A percentile compares a stretch with the other conserved stretches of the same genome.
Conservation (phyloP, 2,329 filamentous ascomycete genomes). For the Pyricularia sp. region DNA sequence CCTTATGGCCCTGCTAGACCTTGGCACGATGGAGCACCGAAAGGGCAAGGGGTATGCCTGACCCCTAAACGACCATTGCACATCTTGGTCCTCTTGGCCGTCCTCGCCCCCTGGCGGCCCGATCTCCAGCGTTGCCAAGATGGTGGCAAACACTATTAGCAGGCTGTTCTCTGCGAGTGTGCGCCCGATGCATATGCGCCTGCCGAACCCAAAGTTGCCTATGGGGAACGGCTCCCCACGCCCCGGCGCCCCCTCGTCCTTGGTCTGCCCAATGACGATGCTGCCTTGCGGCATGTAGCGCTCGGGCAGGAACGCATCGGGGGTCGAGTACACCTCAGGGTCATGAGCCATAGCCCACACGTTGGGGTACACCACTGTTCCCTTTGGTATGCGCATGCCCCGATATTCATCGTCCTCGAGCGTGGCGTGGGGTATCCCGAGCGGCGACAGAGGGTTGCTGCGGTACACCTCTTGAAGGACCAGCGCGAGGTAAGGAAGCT, state of each 20-base stretch:
- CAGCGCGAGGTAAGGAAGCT: slow-evolving; percentile 25
- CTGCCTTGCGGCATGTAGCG: slow-evolving; percentile 14
- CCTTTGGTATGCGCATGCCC: slow-evolving; percentile 34
- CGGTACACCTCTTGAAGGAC: slow-evolving; percentile 26
- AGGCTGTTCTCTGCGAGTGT: slow-evolving; percentile 40
- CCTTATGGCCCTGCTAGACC: neutral
- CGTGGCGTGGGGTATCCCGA: slow-evolving; percentile 29
- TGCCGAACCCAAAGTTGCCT: slow-evolving; percentile 31
- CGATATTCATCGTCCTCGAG: slow-evolving; percentile 29
- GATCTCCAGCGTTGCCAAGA: slow-evolving; percentile 20
- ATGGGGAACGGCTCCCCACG: slow-evolving; percentile 19
- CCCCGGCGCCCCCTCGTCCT: slow-evolving; percentile 1
- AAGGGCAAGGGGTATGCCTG: slow-evolving; percentile 11
- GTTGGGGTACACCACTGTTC: slow-evolving; percentile 30
- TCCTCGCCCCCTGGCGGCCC: slow-evolving; percentile 9
- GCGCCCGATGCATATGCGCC: slow-evolving; percentile 33
- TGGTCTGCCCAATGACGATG: neutral
- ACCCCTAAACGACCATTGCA: slow-evolving; percentile 17
- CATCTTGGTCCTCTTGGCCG: slow-evolving; percentile 14
- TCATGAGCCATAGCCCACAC: slow-evolving; percentile 29
- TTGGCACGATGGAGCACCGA: neutral
- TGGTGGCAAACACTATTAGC: slow-evolving; percentile 24
- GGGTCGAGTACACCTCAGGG: slow-evolving; percentile 17
- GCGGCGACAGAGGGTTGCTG: slow-evolving; percentile 21
- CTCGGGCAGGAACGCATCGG: slow-evolving; percentile 22